Percentiles rank a stretch among this genome's conserved stretches.
Conservation (phyloP, 116 monocot species). For the Posidonia oceanica region DNA sequence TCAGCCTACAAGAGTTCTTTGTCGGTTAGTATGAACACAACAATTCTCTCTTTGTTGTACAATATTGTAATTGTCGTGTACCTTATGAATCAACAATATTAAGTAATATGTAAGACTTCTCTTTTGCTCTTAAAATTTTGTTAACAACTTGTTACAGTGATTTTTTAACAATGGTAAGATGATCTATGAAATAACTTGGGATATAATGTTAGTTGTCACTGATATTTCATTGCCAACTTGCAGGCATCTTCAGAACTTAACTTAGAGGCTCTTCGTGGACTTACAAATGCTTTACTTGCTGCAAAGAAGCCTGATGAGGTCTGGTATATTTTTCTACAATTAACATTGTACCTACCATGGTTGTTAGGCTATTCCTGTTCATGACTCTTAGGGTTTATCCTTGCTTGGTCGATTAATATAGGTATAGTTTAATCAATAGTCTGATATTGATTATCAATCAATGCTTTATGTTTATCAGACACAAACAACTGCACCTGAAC, state of each 20-base stretch:
- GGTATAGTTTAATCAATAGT: no score
- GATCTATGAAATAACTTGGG: background rate
- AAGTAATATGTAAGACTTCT: background rate
- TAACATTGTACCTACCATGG: background rate
- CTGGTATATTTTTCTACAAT: background rate
- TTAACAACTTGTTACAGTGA: no score
- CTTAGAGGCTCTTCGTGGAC: constrained; percentile 80
- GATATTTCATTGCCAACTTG: background rate
- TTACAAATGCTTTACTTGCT: constrained; percentile 75
- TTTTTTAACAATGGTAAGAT: background rate
- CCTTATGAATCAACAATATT: background rate
- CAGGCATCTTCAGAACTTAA: constrained; percentile 49
- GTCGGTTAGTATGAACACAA: constrained; percentile 50
- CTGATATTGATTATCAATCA: no score
- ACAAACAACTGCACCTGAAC: no score
- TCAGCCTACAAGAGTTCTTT: constrained; percentile 54
- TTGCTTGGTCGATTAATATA: no score
- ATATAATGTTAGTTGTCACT: background rate
- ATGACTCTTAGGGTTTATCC: background rate
- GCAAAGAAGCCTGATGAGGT: constrained; percentile 77
- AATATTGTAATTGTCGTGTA: background rate
- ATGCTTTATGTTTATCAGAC: no score
- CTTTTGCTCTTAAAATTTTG: background rate
- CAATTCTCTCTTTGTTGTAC: background rate
- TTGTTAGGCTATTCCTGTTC: background rate